Conservation (phyloP, 2,329 filamentous ascomycete genomes). For the Magnaporthiopsis incrustans region DNA sequence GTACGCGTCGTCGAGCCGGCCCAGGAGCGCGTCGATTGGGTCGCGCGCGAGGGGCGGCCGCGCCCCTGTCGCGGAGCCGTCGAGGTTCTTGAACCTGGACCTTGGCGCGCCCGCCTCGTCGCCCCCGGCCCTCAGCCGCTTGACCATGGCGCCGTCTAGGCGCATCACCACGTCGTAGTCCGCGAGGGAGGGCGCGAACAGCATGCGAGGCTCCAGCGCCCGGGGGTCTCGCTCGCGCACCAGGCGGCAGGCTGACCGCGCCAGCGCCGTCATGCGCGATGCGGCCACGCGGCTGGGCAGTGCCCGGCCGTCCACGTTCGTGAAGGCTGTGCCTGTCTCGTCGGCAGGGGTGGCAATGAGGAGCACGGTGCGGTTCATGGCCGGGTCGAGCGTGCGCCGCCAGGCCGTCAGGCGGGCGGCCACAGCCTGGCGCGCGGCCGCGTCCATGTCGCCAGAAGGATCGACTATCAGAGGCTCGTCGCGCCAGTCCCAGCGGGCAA, state of each 20-base stretch:
- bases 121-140: slow-evolving; percentile 26
- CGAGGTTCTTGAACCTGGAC: slow-evolving; percentile 71
- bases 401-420: slow-evolving; percentile 69
- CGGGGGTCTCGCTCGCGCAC: slow-evolving; percentile 43
- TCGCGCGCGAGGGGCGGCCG: slow-evolving; percentile 46
- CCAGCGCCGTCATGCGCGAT: slow-evolving; percentile 71
- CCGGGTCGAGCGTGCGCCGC: slow-evolving; percentile 73
- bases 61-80: slow-evolving; percentile 41
- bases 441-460: slow-evolving; percentile 55
- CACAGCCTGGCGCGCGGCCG: slow-evolving; percentile 33
- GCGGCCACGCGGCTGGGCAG: slow-evolving; percentile 74
- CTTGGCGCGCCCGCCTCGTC: slow-evolving; percentile 22
- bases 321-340: slow-evolving; percentile 71
- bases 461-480: slow-evolving; percentile 75
- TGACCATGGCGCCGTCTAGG: slow-evolving; percentile 49
- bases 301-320: slow-evolving; percentile 44
- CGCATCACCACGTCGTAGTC: slow-evolving; percentile 87
- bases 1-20: slow-evolving; percentile 61
- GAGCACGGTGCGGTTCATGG: slow-evolving; percentile 74
- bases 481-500: slow-evolving; percentile 90
- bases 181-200: slow-evolving; percentile 65
- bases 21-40: slow-evolving; percentile 54
- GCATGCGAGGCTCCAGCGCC: slow-evolving; percentile 42
- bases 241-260: slow-evolving; percentile 63
- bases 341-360: slow-evolving; percentile 78